Evolutionary conservation across 2,329 filamentous ascomycete genomes (phyloP).

Genomic region (Hymenoscyphus repandus): DNA sequence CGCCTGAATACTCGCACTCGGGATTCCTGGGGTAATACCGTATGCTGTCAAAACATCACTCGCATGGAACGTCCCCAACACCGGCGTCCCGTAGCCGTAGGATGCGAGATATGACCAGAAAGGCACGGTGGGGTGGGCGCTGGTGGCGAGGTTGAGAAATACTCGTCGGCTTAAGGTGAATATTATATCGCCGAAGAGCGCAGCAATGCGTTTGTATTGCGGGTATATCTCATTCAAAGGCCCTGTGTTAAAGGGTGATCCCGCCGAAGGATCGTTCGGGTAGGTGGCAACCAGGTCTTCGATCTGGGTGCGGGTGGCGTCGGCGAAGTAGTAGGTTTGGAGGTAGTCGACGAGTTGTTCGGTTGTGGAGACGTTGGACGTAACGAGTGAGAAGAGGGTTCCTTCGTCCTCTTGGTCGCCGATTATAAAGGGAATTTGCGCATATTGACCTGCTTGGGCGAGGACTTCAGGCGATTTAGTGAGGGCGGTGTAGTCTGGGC

Average conservation of each 20-base stretch:
- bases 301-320: slow-evolving; percentile 46
- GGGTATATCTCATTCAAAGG: slow-evolving; percentile 67
- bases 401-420: slow-evolving; percentile 78
- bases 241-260: slow-evolving; percentile 67
- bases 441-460: slow-evolving; percentile 47
- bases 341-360: slow-evolving; percentile 58
- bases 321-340: slow-evolving; percentile 50
- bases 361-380: slow-evolving; percentile 59
- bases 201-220: slow-evolving; percentile 69
- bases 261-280: slow-evolving; percentile 39
- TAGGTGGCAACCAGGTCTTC: slow-evolving; percentile 55
- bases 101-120: slow-evolving; percentile 70
- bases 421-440: slow-evolving; percentile 58
- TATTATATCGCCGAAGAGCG: slow-evolving; percentile 68
- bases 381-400: slow-evolving; percentile 66
- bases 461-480: slow-evolving; percentile 59
- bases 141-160: slow-evolving; percentile 47
- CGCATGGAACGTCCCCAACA: slow-evolving; percentile 71
- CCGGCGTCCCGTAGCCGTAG: slow-evolving; percentile 64
- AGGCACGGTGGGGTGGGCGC: slow-evolving; percentile 50
- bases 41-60: slow-evolving; percentile 66
- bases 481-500: slow-evolving; percentile 62
- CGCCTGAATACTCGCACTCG: slow-evolving; percentile 51
- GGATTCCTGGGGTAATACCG: slow-evolving; percentile 34
- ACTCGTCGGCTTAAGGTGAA: slow-evolving; percentile 67